These are phyloP conservation scores for Penicillium sp. DNA, from an alignment of 2,329 filamentous ascomycete genomes.

Conservation along the genomic window DNA sequence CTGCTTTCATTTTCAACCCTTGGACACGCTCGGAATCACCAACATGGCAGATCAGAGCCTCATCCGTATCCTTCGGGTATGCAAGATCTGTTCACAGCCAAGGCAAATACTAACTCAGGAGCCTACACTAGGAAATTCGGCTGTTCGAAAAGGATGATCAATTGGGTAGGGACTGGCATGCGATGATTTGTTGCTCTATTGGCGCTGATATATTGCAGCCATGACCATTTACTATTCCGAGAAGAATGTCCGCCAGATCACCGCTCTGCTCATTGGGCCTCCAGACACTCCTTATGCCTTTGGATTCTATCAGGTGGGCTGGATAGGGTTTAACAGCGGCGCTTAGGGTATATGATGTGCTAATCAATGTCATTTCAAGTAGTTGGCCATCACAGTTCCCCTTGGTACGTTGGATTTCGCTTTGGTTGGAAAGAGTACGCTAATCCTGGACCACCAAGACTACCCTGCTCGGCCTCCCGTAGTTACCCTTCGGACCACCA, in stretches of 20 bases:
- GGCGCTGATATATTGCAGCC: constrained; percentile 52
- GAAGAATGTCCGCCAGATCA: constrained; percentile 82
- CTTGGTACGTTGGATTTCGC: constrained; percentile 56
- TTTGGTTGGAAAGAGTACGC: background rate
- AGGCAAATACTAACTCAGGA: background rate
- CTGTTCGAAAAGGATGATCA: constrained; percentile 6
- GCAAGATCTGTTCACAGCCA: background rate
- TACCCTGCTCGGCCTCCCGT: constrained; percentile 70
- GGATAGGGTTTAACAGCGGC: too few species aligned
- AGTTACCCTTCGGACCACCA: constrained; percentile 76
- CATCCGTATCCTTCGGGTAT: background rate
- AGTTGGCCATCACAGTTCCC: constrained; percentile 77
- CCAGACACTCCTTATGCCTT: constrained; percentile 96
- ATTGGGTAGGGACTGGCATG: constrained; percentile 2
- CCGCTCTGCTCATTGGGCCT: constrained; percentile 85
- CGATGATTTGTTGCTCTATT: background rate
- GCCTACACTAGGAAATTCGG: background rate
- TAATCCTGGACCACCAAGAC: constrained; percentile 52
- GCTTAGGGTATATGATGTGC: background rate
- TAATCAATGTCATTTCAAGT: background rate
- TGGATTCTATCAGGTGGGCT: constrained; percentile 85
- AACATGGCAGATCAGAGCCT: background rate
- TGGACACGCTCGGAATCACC: background rate
- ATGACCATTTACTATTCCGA: constrained; percentile 86
- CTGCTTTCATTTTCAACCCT: background rate